Conservation (phyloP, 2,329 filamentous ascomycete species). For the Alternaria incomplexa region DNA sequence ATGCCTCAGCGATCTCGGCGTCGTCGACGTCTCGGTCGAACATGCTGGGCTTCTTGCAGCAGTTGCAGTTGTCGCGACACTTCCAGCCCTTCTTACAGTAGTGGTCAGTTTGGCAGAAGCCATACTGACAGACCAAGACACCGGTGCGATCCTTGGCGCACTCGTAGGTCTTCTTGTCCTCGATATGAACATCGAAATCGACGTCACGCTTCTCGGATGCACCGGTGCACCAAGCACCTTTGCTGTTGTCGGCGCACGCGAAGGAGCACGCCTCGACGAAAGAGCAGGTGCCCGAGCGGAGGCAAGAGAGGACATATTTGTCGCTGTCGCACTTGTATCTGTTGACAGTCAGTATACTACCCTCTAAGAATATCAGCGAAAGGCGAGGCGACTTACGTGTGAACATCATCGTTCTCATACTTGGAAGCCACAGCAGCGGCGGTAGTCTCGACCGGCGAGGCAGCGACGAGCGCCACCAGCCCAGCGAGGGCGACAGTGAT, state of each 20-base stretch:
- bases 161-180: constrained; percentile 4
- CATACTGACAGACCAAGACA: constrained; percentile 15
- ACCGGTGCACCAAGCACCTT: not conserved
- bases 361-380: not conserved
- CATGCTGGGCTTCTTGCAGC: constrained; percentile 8
- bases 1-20: not conserved
- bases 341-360: not conserved
- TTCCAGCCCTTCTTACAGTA: constrained; percentile 12
- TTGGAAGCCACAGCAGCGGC: not conserved
- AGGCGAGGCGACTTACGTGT: not conserved
- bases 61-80: constrained; percentile 17
- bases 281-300: not conserved
- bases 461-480: constrained; percentile 4
- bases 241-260: not conserved
- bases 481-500: constrained; percentile 2
- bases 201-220: not conserved
- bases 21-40: not conserved
- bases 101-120: constrained; percentile 17
- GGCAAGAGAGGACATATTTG: not conserved
- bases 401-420: not conserved
- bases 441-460: not conserved
- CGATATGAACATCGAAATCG: not conserved
- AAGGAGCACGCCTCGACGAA: not conserved
- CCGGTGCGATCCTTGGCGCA: constrained; percentile 9
- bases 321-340: constrained; percentile 2